Conservation (phyloP, 257 asterid species). For the Verbascum thapsus region DNA sequence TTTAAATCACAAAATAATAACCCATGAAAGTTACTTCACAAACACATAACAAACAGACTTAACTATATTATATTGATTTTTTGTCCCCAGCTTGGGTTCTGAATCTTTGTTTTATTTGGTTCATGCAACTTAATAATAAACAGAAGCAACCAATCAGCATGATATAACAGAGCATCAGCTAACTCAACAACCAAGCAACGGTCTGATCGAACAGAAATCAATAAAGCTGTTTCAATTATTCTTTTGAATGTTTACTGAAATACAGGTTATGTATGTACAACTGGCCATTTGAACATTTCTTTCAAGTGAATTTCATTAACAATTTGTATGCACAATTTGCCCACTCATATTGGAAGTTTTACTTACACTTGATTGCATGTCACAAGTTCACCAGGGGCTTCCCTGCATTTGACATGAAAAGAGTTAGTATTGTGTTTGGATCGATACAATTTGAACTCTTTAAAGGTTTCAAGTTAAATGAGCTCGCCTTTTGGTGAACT, state of each 20-base stretch:
- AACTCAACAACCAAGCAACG: neutral
- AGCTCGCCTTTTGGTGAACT: no score
- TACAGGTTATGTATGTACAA: slow-evolving; percentile 37
- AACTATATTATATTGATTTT: no score
- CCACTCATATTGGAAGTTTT: slow-evolving; percentile 6
- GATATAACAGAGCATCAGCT: neutral
- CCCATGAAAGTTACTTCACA: slow-evolving; percentile 30
- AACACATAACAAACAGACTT: slow-evolving; percentile 5
- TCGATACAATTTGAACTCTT: no score
- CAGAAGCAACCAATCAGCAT: no score
- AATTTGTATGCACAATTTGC: neutral
- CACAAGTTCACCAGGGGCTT: slow-evolving; percentile 78
- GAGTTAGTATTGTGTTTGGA: no score
- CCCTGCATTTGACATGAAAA: slow-evolving; percentile 51
- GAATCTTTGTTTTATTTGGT: neutral
- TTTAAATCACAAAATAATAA: neutral
- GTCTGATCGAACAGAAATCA: neutral
- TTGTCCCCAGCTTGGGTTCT: no score
- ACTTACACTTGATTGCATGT: slow-evolving; percentile 15
- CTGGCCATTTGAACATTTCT: no score
- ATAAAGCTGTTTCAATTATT: neutral
- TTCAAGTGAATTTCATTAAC: slow-evolving; percentile 17
- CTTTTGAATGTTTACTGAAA: slow-evolving; percentile 11
- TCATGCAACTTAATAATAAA: no score
- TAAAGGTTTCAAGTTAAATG: no score